These are phyloP conservation scores for Davidsoniella neocaledoniae DNA, from an alignment of 2,329 filamentous ascomycete species.

Conservation along the genomic window DNA sequence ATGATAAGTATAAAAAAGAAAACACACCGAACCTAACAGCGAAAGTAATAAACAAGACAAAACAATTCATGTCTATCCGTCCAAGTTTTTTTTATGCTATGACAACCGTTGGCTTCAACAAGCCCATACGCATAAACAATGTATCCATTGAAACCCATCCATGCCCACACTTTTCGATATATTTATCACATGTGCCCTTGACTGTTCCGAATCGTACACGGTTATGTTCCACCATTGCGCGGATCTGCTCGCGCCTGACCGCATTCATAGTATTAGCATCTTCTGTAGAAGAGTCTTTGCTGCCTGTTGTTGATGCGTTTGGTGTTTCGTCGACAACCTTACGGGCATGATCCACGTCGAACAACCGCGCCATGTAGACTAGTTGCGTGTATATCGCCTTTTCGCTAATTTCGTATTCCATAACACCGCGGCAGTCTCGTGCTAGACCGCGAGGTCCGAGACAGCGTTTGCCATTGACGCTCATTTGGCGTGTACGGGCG, in stretches of 20 bases:
- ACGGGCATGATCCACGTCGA: constrained; percentile 75
- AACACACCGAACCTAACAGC: not conserved
- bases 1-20: not conserved
- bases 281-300: constrained; percentile 14
- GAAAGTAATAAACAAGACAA: not conserved
- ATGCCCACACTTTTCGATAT: constrained; percentile 75
- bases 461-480: constrained; percentile 80
- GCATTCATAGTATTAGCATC: constrained; percentile 22
- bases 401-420: constrained; percentile 77
- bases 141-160: constrained; percentile 91
- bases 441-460: constrained; percentile 75
- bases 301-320: constrained; percentile 15
- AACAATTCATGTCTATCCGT: not conserved
- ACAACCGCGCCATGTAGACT: constrained; percentile 68
- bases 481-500: constrained; percentile 76
- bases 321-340: constrained; percentile 28
- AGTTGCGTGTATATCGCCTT: constrained; percentile 91
- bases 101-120: constrained; percentile 17
- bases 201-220: constrained; percentile 59
- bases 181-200: constrained; percentile 61
- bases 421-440: constrained; percentile 67
- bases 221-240: constrained; percentile 67
- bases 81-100: not conserved
- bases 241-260: constrained; percentile 47
- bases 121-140: constrained; percentile 56